Base-by-base conservation (phyloP, 2,329 filamentous ascomycete genomes). In the Hymenoscyphus infarciens region DNA sequence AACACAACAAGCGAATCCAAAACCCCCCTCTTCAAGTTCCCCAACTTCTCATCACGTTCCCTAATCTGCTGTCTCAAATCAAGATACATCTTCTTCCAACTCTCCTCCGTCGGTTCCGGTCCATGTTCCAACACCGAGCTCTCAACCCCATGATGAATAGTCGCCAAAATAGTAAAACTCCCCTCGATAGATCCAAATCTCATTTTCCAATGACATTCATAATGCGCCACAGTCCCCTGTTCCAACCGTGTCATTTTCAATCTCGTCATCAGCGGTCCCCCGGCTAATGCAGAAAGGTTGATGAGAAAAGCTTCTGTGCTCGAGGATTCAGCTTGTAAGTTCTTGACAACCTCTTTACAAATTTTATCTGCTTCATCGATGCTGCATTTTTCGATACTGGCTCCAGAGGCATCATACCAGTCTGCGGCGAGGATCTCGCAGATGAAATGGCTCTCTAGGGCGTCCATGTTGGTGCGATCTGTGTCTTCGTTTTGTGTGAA, bases 21-120 rank as follows among this genome's bases (percentile, higher is more conserved):
- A 54, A 85, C 73, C 33, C 72, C 77, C 45, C 73, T 74, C 67
- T 77, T 78, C 61, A 85, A 69, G 49, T 76, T 74, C 60, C 73
- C 70, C 59, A 83, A 73, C 68, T 82, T 80, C 68, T 81, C 80
- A 68, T 88, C 85, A 63, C 82, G 81, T 63, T 83, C 82, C 71
- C 80, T 81, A 69, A 90, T 80, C 65, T 82, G 80, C 52, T 82
- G 81, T 70, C 88, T 81, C 67, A 90, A 77, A 61, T 85, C 81
- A 53, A 76, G 77, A 67, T 87, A 86, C 64, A 79, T 83, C 56
- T 74, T 73, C 71, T 82, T 80, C 83, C 83, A 84, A 57, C 78
- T 68, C 25, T 67, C 68, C 19, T 70, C 70, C 19, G 63, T 64
- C 15, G 61, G 67, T 19, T 68, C 71, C 2, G 56, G 59, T 10